phyloP scores from a whole-genome alignment of 2,329 filamentous ascomycete genomes.

The Colletotrichum sp. region DNA sequence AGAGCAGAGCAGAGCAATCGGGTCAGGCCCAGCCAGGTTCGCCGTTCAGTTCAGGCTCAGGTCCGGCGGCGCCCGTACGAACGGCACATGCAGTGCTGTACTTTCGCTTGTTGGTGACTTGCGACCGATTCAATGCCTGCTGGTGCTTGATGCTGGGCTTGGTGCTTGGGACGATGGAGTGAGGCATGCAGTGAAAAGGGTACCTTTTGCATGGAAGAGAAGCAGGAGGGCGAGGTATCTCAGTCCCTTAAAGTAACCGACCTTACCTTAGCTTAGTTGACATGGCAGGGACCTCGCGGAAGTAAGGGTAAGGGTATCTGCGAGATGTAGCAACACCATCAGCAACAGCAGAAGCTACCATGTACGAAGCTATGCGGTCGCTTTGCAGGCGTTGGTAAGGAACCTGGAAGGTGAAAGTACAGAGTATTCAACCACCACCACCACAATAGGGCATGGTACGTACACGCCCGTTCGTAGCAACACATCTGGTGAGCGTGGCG shows the following conservation, averaged over 20 bases:
- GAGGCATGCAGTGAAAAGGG: background rate
- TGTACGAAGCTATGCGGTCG: background rate
- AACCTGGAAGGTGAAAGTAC: background rate
- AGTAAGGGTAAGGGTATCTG: background rate
- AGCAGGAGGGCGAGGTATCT: background rate
- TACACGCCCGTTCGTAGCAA: conserved; percentile 1
- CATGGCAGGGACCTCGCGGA: background rate
- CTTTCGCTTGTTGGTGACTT: background rate
- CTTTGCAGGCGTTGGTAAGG: background rate
- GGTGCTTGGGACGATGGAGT: background rate
- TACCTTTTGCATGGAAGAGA: background rate
- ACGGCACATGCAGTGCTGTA: conserved; percentile 8
- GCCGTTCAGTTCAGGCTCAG: background rate
- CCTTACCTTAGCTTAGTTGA: background rate
- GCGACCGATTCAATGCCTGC: background rate
- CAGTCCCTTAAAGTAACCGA: background rate
- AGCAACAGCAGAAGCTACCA: background rate
- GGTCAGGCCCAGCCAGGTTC: background rate
- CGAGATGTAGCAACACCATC: background rate
- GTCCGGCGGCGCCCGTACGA: conserved; percentile 6
- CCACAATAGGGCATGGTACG: background rate
- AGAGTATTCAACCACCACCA: background rate
- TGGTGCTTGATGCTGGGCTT: background rate
- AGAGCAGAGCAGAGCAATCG: background rate
- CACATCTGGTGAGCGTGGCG: conserved; percentile 18